Base-by-base conservation (phyloP, 73 alveolate species). In the Paramecium caudatum region DNA sequence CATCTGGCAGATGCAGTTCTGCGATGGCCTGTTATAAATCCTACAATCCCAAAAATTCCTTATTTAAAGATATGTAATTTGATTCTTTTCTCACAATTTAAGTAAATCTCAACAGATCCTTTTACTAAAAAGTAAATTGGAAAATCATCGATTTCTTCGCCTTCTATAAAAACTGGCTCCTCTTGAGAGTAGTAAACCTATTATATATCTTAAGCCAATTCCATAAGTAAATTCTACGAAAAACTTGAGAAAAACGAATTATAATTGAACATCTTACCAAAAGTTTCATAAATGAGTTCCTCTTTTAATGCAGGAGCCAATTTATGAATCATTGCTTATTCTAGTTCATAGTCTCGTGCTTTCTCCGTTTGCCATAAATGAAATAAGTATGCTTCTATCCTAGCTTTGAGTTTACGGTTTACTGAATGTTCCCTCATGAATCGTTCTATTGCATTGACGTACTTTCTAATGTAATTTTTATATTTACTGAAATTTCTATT, bases 251-350 rank as follows among this genome's bases (percentile, higher is more conserved):
- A 62, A 43, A 70, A 86, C 25, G 17, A 15, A 8, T 23, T 78
- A 16, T 45, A 32, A 13, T 86, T 55, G 25, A 86, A 48, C 25
- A 86, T 36, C 49, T 55, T 39, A n/a, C 82, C 84, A 16, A 49
- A 50, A 23, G 93, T 49, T 23, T 86, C 46, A 27, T 23, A 86
- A 36, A 86, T 63, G 10, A 86, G 43, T 43, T 86, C 93, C 34
- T 86, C 93, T 41, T 61, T 86, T 10, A 86, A 48, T 27, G 63
- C 84, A 21, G 93, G 93, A 10, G 93, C 90, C 43, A 86, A 41
- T 86, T 86, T 86, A 8, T 48, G 15, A 0, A 86, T 63, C 61
- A 86, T 86, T 6, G 69, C 90, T 41, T 61, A 65, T 39, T 86
- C 93, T 46, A 86, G 6, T 37, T 78, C 87, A 36, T 36, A 50